phyloP scores from a whole-genome alignment of 768 basidiomycete species.

The Podaxis sp. region DNA sequence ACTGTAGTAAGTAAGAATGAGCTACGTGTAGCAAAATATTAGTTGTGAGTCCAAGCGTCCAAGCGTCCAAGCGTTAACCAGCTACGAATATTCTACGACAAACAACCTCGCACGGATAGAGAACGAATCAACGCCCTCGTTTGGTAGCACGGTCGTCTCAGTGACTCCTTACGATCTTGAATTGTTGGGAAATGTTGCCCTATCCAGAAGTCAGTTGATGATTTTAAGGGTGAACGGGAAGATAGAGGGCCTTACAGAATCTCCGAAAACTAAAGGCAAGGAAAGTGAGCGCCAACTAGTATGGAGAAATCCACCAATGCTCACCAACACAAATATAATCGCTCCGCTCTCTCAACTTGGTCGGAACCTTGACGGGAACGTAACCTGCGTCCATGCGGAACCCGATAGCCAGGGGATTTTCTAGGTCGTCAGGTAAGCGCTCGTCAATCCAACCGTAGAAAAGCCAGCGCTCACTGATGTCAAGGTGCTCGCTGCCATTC shows the following conservation, averaged over 20 bases:
- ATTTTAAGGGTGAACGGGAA: slow-evolving; percentile 11
- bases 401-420: slow-evolving; percentile 40
- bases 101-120: neutral
- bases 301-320: slow-evolving; percentile 18
- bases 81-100: neutral
- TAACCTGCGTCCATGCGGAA: slow-evolving; percentile 40
- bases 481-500: slow-evolving; percentile 47
- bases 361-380: slow-evolving; percentile 40
- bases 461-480: slow-evolving; percentile 38
- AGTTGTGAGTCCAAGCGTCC: neutral
- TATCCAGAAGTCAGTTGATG: neutral
- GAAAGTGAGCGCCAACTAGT: neutral
- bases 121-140: neutral
- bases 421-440: slow-evolving; percentile 23
- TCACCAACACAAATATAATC: slow-evolving; percentile 50
- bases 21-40: neutral
- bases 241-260: slow-evolving; percentile 39
- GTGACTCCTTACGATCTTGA: slow-evolving; percentile 24
- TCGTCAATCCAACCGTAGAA: neutral
- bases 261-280: slow-evolving; percentile 41
- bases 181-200: slow-evolving; percentile 32
- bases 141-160: neutral
- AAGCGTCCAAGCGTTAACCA: too few relatives aligned
- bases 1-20: neutral
- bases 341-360: slow-evolving; percentile 29